These are phyloP conservation scores for Phytopythium vexans DNA, from an alignment of 352 stramenopile species.

Conservation along the genomic window DNA sequence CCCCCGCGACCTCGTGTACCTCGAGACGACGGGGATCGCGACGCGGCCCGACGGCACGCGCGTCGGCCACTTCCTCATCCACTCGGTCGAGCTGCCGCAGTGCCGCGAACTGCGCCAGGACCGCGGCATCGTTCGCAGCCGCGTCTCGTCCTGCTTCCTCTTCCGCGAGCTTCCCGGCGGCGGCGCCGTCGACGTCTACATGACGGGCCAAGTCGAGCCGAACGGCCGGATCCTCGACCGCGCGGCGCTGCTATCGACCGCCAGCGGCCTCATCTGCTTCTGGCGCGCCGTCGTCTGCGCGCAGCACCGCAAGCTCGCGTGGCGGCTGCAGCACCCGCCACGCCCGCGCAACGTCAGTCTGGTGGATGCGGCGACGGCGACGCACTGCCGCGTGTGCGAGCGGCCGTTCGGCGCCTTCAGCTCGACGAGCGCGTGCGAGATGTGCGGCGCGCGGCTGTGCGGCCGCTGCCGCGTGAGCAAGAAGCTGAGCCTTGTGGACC, in stretches of 20 bases:
- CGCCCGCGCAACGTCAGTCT: no score
- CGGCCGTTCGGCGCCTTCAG: slow-evolving; percentile 19
- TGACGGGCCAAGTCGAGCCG: not conserved
- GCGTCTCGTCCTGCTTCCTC: slow-evolving; percentile 39
- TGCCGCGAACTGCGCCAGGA: slow-evolving; percentile 24
- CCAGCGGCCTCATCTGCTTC: not conserved
- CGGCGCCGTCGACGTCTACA: not conserved
- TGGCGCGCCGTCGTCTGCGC: not conserved
- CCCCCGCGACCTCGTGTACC: slow-evolving; percentile 40
- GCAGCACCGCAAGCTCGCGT: not conserved
- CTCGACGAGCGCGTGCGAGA: slow-evolving; percentile 25
- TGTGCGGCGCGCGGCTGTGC: slow-evolving; percentile 35
- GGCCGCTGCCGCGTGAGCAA: slow-evolving; percentile 42
- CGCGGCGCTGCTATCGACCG: not conserved
- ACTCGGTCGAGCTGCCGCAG: slow-evolving; percentile 36
- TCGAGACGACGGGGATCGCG: slow-evolving; percentile 44
- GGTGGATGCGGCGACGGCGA: no score
- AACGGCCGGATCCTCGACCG: not conserved
- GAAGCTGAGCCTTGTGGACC: slow-evolving; percentile 15
- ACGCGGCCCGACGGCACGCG: slow-evolving; percentile 35
- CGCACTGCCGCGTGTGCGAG: slow-evolving; percentile 19
- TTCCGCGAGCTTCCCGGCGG: slow-evolving; percentile 14
- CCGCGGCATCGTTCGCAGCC: slow-evolving; percentile 30
- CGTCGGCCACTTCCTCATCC: slow-evolving; percentile 54
- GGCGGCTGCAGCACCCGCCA: no score